Base-by-base conservation (phyloP, 78 protist genomes). In the Acrasis kona region DNA sequence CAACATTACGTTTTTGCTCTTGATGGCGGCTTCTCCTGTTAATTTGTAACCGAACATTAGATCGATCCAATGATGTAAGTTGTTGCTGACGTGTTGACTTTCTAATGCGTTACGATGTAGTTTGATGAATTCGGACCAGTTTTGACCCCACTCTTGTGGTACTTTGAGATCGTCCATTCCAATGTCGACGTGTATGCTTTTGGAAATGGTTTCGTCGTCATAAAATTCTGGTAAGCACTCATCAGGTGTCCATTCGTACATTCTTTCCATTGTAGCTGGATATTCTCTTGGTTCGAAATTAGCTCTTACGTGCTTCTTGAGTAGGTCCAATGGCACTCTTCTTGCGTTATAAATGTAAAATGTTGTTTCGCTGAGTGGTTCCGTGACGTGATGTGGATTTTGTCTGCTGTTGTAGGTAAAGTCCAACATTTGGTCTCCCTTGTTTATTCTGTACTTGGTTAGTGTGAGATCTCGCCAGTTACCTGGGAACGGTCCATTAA, bases 41-140 rank as follows among this genome's bases (percentile, higher is more conserved):
- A 93, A 97, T 82, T 90, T 82, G 77, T 19, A 78, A 10, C 99
- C 99, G 65, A 96, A 96, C 27, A 95, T 70, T 5, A 96, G 78
- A 68, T 96, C 99, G 65, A 96, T 80, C 99, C 99, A 96, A 2
- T 80, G 75, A 66, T 95, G 94, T 65, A 96, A 76, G 39, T 85
- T 74, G 39, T 4, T 68, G 27, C 85, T 67, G 3, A 95, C 98
- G 65, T 90, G 68, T 39, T 90, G 95, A 1, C 84, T 64, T 71
- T 96, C 99, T 7, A 96, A 84, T 5, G 98, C 98, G n/a, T 19
- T 41, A 5, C 76, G 73, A 31, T 85, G 77, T n/a, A 84, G 30
- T 29, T 34, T 72, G 5, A 96, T 80, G 61, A 96, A 95, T 10
- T 69, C 71, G 41, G 37, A 37, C 5, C 79, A 19, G 27, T 27